Evolutionary conservation across 306 rosid genomes (phyloP).

Genomic region (Echinosophora koreensis): DNA sequence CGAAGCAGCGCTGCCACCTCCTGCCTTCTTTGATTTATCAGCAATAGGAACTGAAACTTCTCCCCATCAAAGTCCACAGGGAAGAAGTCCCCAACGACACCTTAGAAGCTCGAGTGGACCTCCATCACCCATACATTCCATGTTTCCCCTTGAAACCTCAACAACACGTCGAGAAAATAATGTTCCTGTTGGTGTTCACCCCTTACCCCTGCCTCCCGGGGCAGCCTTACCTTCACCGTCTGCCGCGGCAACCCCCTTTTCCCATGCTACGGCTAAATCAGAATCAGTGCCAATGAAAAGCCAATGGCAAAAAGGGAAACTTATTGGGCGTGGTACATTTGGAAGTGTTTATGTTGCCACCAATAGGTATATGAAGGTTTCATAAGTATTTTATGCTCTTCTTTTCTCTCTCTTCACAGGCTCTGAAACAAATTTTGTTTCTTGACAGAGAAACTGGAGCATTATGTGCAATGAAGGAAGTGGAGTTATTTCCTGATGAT

Average conservation of each 20-base stretch:
- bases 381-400: constrained; percentile 17
- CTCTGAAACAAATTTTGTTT: constrained; percentile 26
- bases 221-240: constrained; percentile 57
- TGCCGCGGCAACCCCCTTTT: constrained; percentile 1
- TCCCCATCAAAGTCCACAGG: constrained; percentile 68
- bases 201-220: constrained; percentile 88
- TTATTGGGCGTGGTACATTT: constrained; percentile 93
- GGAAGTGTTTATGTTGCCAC: constrained; percentile 93
- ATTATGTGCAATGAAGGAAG: constrained; percentile 95
- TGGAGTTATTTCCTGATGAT: constrained; percentile 80
- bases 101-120: constrained; percentile 59
- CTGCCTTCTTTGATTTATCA: constrained; percentile 59
- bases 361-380: constrained; percentile 63
- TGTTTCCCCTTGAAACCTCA: constrained; percentile 49
- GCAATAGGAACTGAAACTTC: constrained; percentile 55
- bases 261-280: constrained; percentile 52
- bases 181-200: constrained; percentile 67
- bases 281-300: constrained; percentile 66
- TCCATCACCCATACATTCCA: constrained; percentile 60
- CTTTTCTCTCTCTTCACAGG: constrained; percentile 26
- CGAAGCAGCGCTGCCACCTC: constrained; percentile 55
- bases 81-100: constrained; percentile 53
- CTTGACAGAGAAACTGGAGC: constrained; percentile 80
- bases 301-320: constrained; percentile 93
- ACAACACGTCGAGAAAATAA: constrained; percentile 55